A percentile compares a stretch with the other conserved stretches of the same genome.
Conservation (phyloP, 2,329 filamentous ascomycete genomes). For the Aspergillus awamori region DNA sequence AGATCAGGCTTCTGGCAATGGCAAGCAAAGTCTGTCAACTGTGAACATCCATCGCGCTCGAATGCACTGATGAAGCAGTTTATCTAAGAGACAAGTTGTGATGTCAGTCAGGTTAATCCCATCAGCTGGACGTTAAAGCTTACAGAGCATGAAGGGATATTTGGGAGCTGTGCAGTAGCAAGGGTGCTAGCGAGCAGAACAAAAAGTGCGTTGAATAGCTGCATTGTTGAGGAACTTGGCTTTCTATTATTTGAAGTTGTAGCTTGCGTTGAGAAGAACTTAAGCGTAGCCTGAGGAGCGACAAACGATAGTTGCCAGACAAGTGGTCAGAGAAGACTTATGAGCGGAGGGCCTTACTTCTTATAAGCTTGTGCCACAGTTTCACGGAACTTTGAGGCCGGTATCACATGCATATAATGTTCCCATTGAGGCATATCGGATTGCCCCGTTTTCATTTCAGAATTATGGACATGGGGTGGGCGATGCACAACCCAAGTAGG, state of each 20-base stretch:
- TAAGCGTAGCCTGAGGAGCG: background rate
- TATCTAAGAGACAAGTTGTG: conserved; percentile 36
- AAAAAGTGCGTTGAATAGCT: conserved; percentile 36
- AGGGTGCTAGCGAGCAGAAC: conserved; percentile 48
- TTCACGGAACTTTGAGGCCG: background rate
- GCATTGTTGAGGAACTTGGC: conserved; percentile 32
- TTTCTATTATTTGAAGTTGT: background rate
- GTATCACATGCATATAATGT: conserved; percentile 1
- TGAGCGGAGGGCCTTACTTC: background rate
- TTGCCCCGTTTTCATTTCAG: background rate
- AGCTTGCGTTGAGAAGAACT: background rate
- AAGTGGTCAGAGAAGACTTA: background rate
- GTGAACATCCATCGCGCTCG: conserved; percentile 48
- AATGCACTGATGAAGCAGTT: conserved; percentile 51
- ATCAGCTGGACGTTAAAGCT: conserved; percentile 13
- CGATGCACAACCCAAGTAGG: background rate
- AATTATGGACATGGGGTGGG: background rate
- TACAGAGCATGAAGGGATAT: conserved; percentile 54
- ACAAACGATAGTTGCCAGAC: background rate
- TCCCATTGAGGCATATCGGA: no score
- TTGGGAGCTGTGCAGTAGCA: conserved; percentile 49
- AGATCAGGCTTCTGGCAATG: conserved; percentile 53
- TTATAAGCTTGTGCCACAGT: background rate
- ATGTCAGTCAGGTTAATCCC: background rate
- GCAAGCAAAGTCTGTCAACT: conserved; percentile 53